Evolutionary conservation across 176 grass and related monocot genomes (phyloP), one percentile per base, ranked within the genome.

Genomic region (Aegilops bicornis): DNA sequence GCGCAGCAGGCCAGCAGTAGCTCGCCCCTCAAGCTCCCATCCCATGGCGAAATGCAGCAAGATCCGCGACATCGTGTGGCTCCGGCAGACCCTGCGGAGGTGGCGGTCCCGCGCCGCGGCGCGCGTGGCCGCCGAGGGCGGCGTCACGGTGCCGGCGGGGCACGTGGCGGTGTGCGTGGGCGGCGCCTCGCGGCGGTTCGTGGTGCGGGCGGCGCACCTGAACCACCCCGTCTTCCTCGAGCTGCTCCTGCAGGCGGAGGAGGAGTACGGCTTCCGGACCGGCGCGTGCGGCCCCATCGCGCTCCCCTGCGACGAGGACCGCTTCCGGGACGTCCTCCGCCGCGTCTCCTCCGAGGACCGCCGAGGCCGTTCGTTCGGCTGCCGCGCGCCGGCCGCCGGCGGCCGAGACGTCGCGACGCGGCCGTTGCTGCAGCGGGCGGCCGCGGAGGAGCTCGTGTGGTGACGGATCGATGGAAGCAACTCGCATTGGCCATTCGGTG

Each of bases 191-290:
- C 84, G 90, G 65, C 88, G 96, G 43, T 98, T 98, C 87, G 87
- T 95, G 63, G 91, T 98, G 60, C 91, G 93, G 0, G 83, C 93
- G n/a, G 79, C 91, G 79, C 87, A 95, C 90, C 93, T 95, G 35
- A 98, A 98, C 88, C 93, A 98, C 54, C 96, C 93, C 4, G 83
- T 89, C 4, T 98, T 98, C 91, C 88, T 81, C 58, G 91, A 98
- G 84, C 96, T 98, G 17, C 91, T 98, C n/a, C 83, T 80, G 58
- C 86, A 93, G 62, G 93, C 93, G 20, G 96, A 98, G 86, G 96
- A 98, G 89, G 93, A 98, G 84, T 98, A 89, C 69, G 96, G 96
- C 0, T 98, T 95, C 73, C 64, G 79, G 14, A 35, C 85, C 73
- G 77, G 75, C 47, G 69, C 85, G 8, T 63, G 82, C 33, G 89